phyloP scores from a whole-genome alignment of 768 basidiomycete species.

The Gautieria morchelliformis region DNA sequence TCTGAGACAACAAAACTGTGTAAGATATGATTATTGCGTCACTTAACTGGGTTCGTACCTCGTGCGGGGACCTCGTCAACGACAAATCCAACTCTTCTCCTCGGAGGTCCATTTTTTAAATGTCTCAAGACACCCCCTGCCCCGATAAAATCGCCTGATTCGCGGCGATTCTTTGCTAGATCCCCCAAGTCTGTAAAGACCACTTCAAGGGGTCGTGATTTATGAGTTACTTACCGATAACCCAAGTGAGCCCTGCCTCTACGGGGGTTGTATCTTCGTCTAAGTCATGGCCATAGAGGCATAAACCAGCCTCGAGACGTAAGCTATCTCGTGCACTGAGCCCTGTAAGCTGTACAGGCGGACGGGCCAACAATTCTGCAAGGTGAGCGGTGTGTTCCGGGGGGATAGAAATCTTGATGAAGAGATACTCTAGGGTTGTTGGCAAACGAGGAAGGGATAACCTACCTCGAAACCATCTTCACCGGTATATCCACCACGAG shows the following conservation, averaged over 20 bases:
- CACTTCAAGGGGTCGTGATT: not conserved
- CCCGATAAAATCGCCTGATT: slow-evolving; percentile 68
- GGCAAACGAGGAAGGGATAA: not conserved
- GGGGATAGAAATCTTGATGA: slow-evolving; percentile 76
- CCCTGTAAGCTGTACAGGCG: slow-evolving; percentile 74
- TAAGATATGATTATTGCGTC: not conserved
- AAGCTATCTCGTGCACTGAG: slow-evolving; percentile 89
- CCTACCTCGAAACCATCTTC: slow-evolving; percentile 95
- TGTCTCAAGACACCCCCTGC: slow-evolving; percentile 63
- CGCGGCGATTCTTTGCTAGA: slow-evolving; percentile 73
- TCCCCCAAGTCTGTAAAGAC: not conserved
- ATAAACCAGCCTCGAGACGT: slow-evolving; percentile 95
- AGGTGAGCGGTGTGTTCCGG: slow-evolving; percentile 66
- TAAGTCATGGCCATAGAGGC: slow-evolving; percentile 90
- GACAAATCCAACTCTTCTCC: slow-evolving; percentile 72
- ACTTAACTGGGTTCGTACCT: slow-evolving; percentile 30
- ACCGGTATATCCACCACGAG: slow-evolving; percentile 94
- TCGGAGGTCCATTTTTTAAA: slow-evolving; percentile 67
- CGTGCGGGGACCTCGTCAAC: slow-evolving; percentile 82
- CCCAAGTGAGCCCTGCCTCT: slow-evolving; percentile 88
- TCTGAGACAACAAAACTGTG: slow-evolving; percentile 32
- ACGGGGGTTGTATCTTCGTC: slow-evolving; percentile 81
- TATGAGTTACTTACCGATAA: slow-evolving; percentile 56
- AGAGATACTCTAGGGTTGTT: not conserved
- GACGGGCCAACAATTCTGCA: slow-evolving; percentile 48